These are phyloP conservation scores for Puccinia brachypodii DNA, from an alignment of 1,284 basidiomycete genomes.

Conservation along the genomic window DNA sequence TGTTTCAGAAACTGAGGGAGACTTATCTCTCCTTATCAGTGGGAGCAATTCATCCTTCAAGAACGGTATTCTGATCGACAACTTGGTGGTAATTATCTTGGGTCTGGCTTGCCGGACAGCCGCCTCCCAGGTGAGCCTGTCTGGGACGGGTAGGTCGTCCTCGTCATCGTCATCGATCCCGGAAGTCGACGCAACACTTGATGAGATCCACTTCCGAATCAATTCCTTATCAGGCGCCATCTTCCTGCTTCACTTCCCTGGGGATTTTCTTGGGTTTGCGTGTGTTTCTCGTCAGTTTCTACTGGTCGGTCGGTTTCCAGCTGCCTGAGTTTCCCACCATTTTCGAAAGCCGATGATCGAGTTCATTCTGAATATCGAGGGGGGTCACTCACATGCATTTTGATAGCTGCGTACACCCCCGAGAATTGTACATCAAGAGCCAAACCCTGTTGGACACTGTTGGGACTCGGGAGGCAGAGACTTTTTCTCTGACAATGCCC, in stretches of 20 bases:
- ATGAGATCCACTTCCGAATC: slow-evolving; percentile 23
- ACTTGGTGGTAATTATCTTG: slow-evolving; percentile 46
- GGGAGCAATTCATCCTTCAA: slow-evolving; percentile 32
- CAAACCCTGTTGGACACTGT: no score
- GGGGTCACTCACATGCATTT: no score
- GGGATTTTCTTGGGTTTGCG: not conserved
- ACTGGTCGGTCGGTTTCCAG: not conserved
- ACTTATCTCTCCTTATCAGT: not conserved
- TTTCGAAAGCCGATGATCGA: no score
- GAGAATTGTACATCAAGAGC: no score
- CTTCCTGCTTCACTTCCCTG: not conserved
- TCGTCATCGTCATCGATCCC: slow-evolving; percentile 13
- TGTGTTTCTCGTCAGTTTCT: no score
- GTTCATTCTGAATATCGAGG: no score
- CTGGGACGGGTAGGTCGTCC: not conserved
- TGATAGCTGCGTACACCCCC: no score
- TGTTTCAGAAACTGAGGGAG: not conserved
- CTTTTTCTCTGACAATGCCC: no score
- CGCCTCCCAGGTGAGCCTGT: slow-evolving; percentile 35
- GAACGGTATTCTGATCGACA: slow-evolving; percentile 42
- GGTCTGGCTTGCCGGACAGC: slow-evolving; percentile 5
- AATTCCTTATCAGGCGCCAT: not conserved
- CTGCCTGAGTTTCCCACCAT: no score
- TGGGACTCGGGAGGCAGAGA: no score
- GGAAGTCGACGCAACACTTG: not conserved